Evolutionary conservation across 225 moss, liverwort and hornwort genomes (phyloP).

Genomic region (Polytrichum commune): DNA sequence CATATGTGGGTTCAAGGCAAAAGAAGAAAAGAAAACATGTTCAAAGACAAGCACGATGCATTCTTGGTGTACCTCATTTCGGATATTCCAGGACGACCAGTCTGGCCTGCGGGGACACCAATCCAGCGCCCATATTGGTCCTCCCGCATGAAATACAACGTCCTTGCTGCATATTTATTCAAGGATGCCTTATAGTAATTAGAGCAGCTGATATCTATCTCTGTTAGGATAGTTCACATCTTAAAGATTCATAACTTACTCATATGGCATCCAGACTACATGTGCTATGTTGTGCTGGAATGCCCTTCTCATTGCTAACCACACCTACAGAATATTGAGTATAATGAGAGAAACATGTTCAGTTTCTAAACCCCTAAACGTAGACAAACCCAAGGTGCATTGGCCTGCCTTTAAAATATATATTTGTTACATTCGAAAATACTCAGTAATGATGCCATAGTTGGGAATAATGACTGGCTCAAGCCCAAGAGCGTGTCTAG

Average conservation of each 20-base stretch:
- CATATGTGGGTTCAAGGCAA: neutral
- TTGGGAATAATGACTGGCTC: neutral
- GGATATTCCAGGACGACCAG: slow-evolving; percentile 46
- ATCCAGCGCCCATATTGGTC: slow-evolving; percentile 91
- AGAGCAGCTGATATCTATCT: neutral
- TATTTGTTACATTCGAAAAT: too few relatives aligned
- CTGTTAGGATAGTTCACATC: neutral
- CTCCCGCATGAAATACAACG: slow-evolving; percentile 68
- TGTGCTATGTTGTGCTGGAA: too few relatives aligned
- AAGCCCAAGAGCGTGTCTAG: neutral
- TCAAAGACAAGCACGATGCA: too few relatives aligned
- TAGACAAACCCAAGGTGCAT: too few relatives aligned
- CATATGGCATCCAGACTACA: too few relatives aligned
- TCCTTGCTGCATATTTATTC: slow-evolving; percentile 58
- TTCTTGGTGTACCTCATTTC: slow-evolving; percentile 29
- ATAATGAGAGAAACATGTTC: too few relatives aligned
- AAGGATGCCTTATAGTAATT: too few relatives aligned
- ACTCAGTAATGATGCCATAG: neutral
- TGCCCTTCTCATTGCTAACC: too few relatives aligned
- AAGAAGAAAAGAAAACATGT: too few relatives aligned
- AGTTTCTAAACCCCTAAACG: too few relatives aligned
- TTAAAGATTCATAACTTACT: neutral
- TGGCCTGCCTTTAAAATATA: too few relatives aligned
- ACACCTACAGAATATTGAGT: too few relatives aligned
- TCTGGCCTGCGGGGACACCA: slow-evolving; percentile 90